Evolutionary conservation across 2,329 filamentous ascomycete genomes (phyloP), one percentile per base, ranked within the genome.

Genomic region (Cercospora canescens): DNA sequence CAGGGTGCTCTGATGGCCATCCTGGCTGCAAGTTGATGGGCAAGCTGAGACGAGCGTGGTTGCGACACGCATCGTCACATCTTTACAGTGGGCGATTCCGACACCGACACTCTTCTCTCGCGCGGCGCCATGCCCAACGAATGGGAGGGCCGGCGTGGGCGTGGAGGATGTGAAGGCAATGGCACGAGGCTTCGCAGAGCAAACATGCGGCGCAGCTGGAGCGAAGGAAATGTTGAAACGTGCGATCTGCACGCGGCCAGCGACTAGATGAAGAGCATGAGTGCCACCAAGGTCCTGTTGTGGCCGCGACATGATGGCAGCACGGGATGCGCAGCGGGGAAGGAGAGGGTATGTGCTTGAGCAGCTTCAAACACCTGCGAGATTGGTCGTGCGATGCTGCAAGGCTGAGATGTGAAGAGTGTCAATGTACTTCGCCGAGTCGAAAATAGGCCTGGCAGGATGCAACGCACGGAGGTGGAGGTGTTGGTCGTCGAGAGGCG

Each of bases 1-100:
- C 69, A 71, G 7, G 69, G 69, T 52, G 69, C 67, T 34, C 60
- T 58, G 58, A 70, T 68, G 11, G 66, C 67, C 68, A 71, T 69
- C 28, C 34, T 52, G 60, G 14, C 34, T 39, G 58, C 24, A 34
- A 18, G 18, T 34, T 57, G 32, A 12, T 35, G 34, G 34, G 30
- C 21, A 30, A 45, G 57, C 37, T 16, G 57, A 60, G 48, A 26
- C 35, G 24, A 45, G 28, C 3, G 28, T n/a, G 24, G 16, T 26
- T 30, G 35, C 58, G 32, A 26, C 26, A 28, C 16, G 26, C 39
- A 18, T n/a, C 26, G 24, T 18, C 35, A 32, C 41, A 41, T 45
- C 39, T 45, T 45, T n/a, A 45, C 21, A 26, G 11, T 12, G 12
- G 41, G 21, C 41, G 41, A 24, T 48, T 21, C 11, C 41, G 41